Evolutionary conservation across 306 rosid genomes (phyloP), one percentile per base, ranked within the genome.

Genomic region (Quercus gilva): DNA sequence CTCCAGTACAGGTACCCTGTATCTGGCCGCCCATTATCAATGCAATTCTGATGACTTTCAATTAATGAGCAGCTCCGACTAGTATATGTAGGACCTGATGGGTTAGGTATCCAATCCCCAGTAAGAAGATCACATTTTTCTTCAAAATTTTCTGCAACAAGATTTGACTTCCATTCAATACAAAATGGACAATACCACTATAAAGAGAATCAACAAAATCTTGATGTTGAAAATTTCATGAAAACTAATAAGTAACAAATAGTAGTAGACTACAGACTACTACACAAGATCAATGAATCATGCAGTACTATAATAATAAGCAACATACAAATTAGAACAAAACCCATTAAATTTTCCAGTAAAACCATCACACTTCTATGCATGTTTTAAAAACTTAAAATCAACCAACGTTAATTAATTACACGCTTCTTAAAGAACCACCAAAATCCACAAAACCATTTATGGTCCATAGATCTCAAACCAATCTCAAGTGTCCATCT

Each of bases 1-100:
- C 78, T 90, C 99, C 99, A 93, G 84, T 89, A 80, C 14, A 96
- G 57, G 79, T 75, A 96, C 13, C 79, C 96, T 4, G 78, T 80
- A 68, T 96, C 98, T 6, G 99, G 96, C 73, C 97, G 84, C 67
- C 99, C 99, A 85, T 96, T 96, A 68, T 56, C 86, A 86, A 96
- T 78, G 79, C 99, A 96, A 74, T 93, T 87, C 77, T 96, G 98
- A 86, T 84, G 99, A 9, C 89, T n/a, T 85, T 96, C 99, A 35
- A 96, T 93, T 7, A 85, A 85, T 55, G 86, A 85, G 86, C 99
- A 96, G 82, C 83, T 93, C 76, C 84, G 88, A 65, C 88, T 87
- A n/a, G 87, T 90, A 81, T 96, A 96, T 45, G 65, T 56, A 19
- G 97, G 91, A 43, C 97, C 97, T 2, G 85, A 81, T 1, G 94